Conservation (phyloP, 106 monocot genomes). For the Dendrobium huoshanense region DNA sequence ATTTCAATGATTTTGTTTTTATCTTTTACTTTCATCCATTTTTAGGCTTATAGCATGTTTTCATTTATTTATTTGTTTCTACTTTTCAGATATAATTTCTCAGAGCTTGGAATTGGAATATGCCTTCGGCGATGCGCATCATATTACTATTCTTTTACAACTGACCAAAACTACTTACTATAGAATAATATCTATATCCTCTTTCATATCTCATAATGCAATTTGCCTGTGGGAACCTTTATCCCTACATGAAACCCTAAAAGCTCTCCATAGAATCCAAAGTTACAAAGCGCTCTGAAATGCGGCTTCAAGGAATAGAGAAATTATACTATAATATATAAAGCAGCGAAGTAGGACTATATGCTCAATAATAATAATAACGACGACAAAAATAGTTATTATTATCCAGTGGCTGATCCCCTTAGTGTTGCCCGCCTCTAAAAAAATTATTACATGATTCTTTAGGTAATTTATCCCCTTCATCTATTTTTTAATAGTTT, state of each 20-base stretch:
- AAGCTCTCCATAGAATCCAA: background rate
- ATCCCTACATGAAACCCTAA: constrained; percentile 5
- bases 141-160: constrained; percentile 27
- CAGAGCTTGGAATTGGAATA: constrained; percentile 26
- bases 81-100: constrained; percentile 24
- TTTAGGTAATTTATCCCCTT: no score
- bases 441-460: no score
- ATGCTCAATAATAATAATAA: no score
- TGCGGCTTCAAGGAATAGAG: background rate
- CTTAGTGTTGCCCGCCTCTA: no score
- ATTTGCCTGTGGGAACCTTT: constrained; percentile 36
- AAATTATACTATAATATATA: background rate
- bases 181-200: constrained; percentile 27
- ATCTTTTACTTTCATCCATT: no score
- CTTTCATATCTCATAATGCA: constrained; percentile 44
- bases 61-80: background rate
- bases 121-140: constrained; percentile 40
- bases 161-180: constrained; percentile 30
- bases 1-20: no score
- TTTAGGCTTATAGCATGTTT: background rate
- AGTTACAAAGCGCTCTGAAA: background rate
- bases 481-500: no score
- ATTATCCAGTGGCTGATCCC: no score
- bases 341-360: background rate
- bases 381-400: no score